Evolutionary conservation across 768 basidiomycete genomes (phyloP).

Genomic region (Pleurotus citrinopileatus): DNA sequence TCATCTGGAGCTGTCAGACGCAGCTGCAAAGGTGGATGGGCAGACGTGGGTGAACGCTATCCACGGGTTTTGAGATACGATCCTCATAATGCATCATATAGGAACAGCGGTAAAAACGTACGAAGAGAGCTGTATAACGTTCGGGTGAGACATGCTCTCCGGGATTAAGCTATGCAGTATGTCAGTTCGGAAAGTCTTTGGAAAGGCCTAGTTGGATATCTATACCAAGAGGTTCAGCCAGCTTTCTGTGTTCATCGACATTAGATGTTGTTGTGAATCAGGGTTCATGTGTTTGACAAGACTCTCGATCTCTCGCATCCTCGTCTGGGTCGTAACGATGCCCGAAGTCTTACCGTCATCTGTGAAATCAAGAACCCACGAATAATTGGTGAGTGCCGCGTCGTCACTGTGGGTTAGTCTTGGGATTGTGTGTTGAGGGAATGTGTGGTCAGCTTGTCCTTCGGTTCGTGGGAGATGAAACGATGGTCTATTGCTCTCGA

Average conservation of each 20-base stretch:
- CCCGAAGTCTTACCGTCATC: conserved; percentile 48
- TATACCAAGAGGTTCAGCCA: conserved; percentile 68
- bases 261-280: conserved; percentile 38
- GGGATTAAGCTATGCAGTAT: conserved; percentile 52
- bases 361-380: conserved; percentile 78
- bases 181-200: not conserved
- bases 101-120: conserved; percentile 38
- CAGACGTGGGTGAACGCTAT: conserved; percentile 62
- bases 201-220: not conserved
- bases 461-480: conserved; percentile 45
- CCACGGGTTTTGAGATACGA: not conserved
- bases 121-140: conserved; percentile 67
- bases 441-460: conserved; percentile 47
- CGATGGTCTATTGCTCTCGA: conserved; percentile 46
- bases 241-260: conserved; percentile 48
- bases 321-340: conserved; percentile 68
- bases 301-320: conserved; percentile 71
- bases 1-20: conserved; percentile 69
- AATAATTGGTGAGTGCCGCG: conserved; percentile 26
- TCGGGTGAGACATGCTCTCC: conserved; percentile 46
- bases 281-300: conserved; percentile 54
- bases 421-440: conserved; percentile 42
- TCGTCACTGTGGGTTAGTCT: conserved; percentile 19
- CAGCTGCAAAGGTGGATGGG: conserved; percentile 68
- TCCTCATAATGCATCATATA: not conserved